Conservation (phyloP, 805 yeast genomes). For the Candida krabiensis region DNA sequence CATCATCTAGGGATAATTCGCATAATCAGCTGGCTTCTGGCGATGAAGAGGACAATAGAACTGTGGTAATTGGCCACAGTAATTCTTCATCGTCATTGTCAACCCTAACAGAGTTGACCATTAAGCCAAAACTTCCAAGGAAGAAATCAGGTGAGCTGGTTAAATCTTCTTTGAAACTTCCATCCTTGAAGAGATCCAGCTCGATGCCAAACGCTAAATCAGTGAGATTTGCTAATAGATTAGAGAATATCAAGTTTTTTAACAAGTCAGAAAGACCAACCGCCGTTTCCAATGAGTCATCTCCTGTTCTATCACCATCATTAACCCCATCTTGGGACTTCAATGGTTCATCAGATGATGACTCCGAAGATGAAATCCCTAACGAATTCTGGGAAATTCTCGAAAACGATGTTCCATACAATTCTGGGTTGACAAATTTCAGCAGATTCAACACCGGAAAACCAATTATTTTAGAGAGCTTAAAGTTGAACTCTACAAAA, state of each 20-base stretch:
- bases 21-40: slow-evolving; percentile 8
- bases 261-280: slow-evolving; percentile 60
- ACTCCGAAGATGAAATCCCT: slow-evolving; percentile 21
- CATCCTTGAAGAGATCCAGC: slow-evolving; percentile 38
- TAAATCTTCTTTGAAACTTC: slow-evolving; percentile 48
- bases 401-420: slow-evolving; percentile 32
- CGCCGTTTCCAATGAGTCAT: slow-evolving; percentile 58
- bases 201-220: slow-evolving; percentile 57
- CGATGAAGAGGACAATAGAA: slow-evolving; percentile 28
- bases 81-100: slow-evolving; percentile 17
- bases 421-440: slow-evolving; percentile 28
- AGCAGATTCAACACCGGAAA: slow-evolving; percentile 31
- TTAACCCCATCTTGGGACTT: slow-evolving; percentile 29
- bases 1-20: slow-evolving; percentile 7
- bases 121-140: slow-evolving; percentile 36
- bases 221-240: slow-evolving; percentile 62
- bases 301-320: slow-evolving; percentile 39
- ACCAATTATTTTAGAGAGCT: slow-evolving; percentile 35
- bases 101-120: slow-evolving; percentile 18
- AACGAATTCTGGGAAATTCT: slow-evolving; percentile 30
- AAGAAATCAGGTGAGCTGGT: slow-evolving; percentile 55
- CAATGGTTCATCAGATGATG: slow-evolving; percentile 27
- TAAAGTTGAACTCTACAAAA: slow-evolving; percentile 40
- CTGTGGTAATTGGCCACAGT: slow-evolving; percentile 19
- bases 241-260: slow-evolving; percentile 65